Base-by-base conservation (phyloP, 768 basidiomycete species). In the Leccinum imitatum region DNA sequence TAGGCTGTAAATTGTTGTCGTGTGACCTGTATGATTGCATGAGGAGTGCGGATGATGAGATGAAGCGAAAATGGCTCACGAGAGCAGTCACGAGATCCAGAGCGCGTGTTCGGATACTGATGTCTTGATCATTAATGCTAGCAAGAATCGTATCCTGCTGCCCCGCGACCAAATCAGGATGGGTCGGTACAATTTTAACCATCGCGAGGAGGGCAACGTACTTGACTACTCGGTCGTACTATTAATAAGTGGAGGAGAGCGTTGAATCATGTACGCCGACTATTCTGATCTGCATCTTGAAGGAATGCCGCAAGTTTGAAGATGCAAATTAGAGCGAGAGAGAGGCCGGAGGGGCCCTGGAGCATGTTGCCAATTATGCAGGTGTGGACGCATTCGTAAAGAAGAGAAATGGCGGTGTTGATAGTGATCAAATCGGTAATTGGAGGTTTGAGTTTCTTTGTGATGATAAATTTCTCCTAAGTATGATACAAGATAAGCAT, bases 361-460 rank as follows among this genome's bases (percentile, higher is more conserved):
- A 98, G 81, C 93, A 99, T 98, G 6, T 91, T 94, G 9, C 97
- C 96, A 11, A 93, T 93, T 65, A 99, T 98, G 67, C 94, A 98
- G 0, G 97, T 98, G 66, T 95, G 91, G 1, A 99, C 96, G 73
- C 97, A 99, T 78, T 99, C 97, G 71, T 98, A 99, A 17, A 99
- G 77, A 21, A 99, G 79, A 23, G 95, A 98, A 39, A 98, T 95
- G 0, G 97, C 97, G 3, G 91, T 86, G 0, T 96, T 98, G 1
- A 91, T 97, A 0, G 93, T 90, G 57, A 99, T 99, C 56, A 99
- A 85, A 59, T 95, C 91, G 0, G 94, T 97, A 61, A 99, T 90
- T 1, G 95, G 96, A 8, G 90, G 87, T 62, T 95, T 88, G 33
- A 98, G 82, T 75, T 99, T 99, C 79, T 74, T 99, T 96, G 63